Evolutionary conservation across 441 rosid genomes (phyloP).

Genomic region (Erodium trifolium): DNA sequence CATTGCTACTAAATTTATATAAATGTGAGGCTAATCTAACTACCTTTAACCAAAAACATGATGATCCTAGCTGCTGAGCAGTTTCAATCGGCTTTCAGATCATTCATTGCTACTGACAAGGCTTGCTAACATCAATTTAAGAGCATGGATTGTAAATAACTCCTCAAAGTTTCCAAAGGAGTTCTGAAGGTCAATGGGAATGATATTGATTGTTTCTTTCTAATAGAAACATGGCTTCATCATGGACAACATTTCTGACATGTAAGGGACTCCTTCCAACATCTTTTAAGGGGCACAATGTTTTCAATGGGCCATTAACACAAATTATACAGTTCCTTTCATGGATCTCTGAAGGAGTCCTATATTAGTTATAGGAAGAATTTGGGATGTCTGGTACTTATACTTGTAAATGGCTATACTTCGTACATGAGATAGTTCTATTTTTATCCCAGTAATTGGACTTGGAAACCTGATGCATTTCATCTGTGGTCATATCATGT

Average conservation of each 20-base stretch:
- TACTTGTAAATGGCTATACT: background rate
- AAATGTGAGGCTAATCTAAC: background rate
- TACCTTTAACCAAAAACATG: background rate
- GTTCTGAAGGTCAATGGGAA: background rate
- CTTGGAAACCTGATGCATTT: conserved; percentile 14
- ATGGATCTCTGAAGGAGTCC: background rate
- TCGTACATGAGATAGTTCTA: background rate
- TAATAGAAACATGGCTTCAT: background rate
- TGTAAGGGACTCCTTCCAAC: background rate
- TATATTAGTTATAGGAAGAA: background rate
- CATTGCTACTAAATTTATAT: background rate
- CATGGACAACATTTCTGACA: background rate
- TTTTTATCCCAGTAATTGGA: background rate
- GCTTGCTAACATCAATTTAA: background rate
- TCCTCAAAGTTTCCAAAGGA: background rate
- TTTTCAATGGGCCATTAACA: background rate
- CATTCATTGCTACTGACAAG: background rate
- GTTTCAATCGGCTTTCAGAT: background rate
- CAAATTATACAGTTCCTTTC: background rate
- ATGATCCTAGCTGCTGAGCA: background rate
- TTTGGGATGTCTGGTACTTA: background rate
- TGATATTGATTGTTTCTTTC: background rate
- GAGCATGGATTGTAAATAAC: background rate
- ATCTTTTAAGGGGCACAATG: background rate
- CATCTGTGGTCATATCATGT: conserved; percentile 4